These are phyloP conservation scores for Phytophthora citricola DNA, from an alignment of 352 stramenopile genomes.

Conservation along the genomic window DNA sequence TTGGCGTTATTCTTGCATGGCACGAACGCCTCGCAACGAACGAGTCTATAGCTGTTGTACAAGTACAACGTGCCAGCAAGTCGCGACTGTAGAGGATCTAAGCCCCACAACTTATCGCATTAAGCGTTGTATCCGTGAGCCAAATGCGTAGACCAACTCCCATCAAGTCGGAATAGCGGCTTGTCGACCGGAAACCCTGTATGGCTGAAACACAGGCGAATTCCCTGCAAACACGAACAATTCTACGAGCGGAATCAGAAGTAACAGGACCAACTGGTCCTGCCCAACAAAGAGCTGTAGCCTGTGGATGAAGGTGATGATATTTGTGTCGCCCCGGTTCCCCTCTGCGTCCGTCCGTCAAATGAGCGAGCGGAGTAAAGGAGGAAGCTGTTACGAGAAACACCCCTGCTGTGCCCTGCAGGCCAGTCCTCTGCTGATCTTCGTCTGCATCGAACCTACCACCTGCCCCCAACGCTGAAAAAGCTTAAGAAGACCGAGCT, in stretches of 20 bases:
- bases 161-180: too few species aligned
- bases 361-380: conserved; percentile 10
- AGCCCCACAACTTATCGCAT: too few species aligned
- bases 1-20: background rate
- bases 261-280: conserved; percentile 6
- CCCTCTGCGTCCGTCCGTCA: conserved; percentile 13
- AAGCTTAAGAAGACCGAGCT: conserved; percentile 81
- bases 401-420: conserved; percentile 31
- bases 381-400: conserved; percentile 31
- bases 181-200: too few species aligned
- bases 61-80: too few species aligned
- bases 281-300: conserved; percentile 19
- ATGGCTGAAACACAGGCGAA: too few species aligned
- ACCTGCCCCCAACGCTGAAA: conserved; percentile 35
- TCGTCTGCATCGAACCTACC: conserved; percentile 36
- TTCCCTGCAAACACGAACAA: too few species aligned
- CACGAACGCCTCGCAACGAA: too few species aligned
- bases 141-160: too few species aligned
- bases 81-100: too few species aligned
- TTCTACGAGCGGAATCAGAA: too few species aligned
- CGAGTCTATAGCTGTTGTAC: too few species aligned
- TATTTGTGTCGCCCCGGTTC: conserved; percentile 35
- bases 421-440: conserved; percentile 25
- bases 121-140: too few species aligned
- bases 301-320: conserved; percentile 37